Base-by-base conservation (phyloP, 2,329 filamentous ascomycete species). In the Fusarium virguliforme region DNA sequence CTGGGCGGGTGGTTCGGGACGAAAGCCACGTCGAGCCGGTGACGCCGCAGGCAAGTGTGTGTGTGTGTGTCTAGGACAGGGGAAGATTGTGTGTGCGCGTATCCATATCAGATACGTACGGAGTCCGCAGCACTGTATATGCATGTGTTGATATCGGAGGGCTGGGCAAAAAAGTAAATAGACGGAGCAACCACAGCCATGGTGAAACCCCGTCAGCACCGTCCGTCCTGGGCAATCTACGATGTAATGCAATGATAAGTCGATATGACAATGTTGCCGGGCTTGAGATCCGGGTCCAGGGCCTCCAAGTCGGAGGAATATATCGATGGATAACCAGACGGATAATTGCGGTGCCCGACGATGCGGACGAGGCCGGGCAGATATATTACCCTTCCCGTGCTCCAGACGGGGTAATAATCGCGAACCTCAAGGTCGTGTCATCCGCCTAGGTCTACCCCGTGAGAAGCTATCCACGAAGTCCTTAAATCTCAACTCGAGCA, bases 1-100 rank as follows among this genome's bases (percentile, higher is more conserved):
- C 48, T 54, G 53, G 53, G 60, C 59, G 66, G 62, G 61, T 60
- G 51, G 22, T 55, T 60, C 62, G 69, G 70, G 59, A 70, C 10
- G 28, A 58, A 64, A 64, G 53, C 59, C 55, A 67, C 18, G 40
- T 41, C 43, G 57, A 56, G 57, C 35, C 35, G 53, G 37, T 22
- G 32, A 60, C 51, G 24, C 68, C 48, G 4, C 43, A 48, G 18
- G 18, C 18, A 18, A 18, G 18, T 18, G 18, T 18, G 18, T 18
- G 18, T 18, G 18, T 18, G 18, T 18, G 46, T 61, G 38, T 61
- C 62, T 60, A 40, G 34, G 54, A 67, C 43, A 32, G 34, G 55
- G 53, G 41, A 30, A 30, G 15, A 28, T 22, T 53, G 34, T 37
- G 26, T 28, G 8, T 40, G 34, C 8, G 22, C 38, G 28, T 56